Conservation (phyloP, 2,329 filamentous ascomycete species). For the Calonectria ilicicola region DNA sequence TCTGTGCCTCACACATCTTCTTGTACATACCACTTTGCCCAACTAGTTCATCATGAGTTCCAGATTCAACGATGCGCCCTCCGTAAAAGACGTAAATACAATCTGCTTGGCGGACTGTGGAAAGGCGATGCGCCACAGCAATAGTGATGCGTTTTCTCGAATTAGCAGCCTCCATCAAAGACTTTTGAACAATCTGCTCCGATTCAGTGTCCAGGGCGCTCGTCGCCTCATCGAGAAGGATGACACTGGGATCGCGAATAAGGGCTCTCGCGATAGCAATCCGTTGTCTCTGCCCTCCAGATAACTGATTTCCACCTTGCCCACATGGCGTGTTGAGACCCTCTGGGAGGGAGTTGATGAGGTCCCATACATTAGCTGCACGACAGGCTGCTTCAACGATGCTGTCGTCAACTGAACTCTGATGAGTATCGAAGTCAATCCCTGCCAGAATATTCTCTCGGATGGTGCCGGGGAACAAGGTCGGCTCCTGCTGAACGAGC, state of each 20-base stretch:
- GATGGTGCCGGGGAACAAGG: conserved; percentile 81
- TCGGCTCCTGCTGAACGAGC: conserved; percentile 67
- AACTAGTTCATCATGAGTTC: conserved; percentile 7
- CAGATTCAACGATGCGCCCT: conserved; percentile 34
- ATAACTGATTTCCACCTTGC: conserved; percentile 50
- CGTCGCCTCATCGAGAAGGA: not conserved
- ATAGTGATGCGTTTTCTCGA: conserved; percentile 24
- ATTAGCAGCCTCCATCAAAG: conserved; percentile 6
- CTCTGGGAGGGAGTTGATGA: conserved; percentile 45
- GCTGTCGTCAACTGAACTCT: not conserved
- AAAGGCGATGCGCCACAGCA: conserved; percentile 43
- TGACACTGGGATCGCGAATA: conserved; percentile 2
- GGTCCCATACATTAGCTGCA: conserved; percentile 59
- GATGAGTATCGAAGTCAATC: not conserved
- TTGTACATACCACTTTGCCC: conserved; percentile 12
- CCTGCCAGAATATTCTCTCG: conserved; percentile 79
- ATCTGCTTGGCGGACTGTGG: conserved; percentile 32
- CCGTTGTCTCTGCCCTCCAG: conserved; percentile 68
- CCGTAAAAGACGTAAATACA: conserved; percentile 51
- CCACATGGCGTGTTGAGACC: conserved; percentile 47
- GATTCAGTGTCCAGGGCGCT: conserved; percentile 19
- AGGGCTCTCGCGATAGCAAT: conserved; percentile 66
- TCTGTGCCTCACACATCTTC: conserved; percentile 22
- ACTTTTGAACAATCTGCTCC: not conserved
- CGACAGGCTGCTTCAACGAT: conserved; percentile 54